Evolutionary conservation across 805 yeast species (phyloP).

Genomic region (Grigorovia jiainica): DNA sequence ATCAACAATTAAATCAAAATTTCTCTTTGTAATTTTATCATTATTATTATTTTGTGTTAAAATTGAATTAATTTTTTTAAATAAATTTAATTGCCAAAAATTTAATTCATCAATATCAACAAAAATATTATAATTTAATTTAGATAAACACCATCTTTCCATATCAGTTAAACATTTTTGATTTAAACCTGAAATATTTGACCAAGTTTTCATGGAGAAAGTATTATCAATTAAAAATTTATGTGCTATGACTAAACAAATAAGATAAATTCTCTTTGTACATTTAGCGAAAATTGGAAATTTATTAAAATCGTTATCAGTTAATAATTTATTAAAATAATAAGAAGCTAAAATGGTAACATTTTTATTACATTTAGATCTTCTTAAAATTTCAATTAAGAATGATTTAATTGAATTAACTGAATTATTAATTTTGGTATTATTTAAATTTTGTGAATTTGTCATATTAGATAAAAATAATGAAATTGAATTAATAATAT

Average conservation of each 20-base stretch:
- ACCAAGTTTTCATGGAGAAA: conserved; percentile 22
- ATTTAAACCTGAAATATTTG: conserved; percentile 16
- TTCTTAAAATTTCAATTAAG: conserved; percentile 15
- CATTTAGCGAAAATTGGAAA: conserved; percentile 20
- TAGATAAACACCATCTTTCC: conserved; percentile 22
- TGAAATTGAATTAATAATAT: conserved; percentile 8
- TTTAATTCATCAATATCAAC: conserved; percentile 1
- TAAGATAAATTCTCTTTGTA: conserved; percentile 17
- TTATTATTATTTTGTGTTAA: conserved; percentile 56
- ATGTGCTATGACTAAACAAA: conserved; percentile 19
- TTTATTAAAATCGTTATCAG: background rate
- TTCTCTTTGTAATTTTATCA: too few relatives aligned
- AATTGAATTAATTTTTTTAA: conserved; percentile 42
- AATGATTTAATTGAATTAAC: conserved; percentile 8
- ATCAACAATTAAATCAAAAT: too few relatives aligned
- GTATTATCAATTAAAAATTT: conserved; percentile 22
- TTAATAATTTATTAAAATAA: conserved; percentile 11
- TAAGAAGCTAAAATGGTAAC: conserved; percentile 12
- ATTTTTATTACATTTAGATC: conserved; percentile 18
- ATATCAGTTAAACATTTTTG: conserved; percentile 12
- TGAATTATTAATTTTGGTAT: conserved; percentile 14
- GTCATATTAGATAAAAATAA: conserved; percentile 12
- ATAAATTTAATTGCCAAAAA: conserved; percentile 9
- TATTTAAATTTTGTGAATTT: conserved; percentile 4
- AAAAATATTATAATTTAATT: conserved; percentile 12